Conservation (phyloP, 2,329 filamentous ascomycete genomes). For the Scortechinia acanthostroma region DNA sequence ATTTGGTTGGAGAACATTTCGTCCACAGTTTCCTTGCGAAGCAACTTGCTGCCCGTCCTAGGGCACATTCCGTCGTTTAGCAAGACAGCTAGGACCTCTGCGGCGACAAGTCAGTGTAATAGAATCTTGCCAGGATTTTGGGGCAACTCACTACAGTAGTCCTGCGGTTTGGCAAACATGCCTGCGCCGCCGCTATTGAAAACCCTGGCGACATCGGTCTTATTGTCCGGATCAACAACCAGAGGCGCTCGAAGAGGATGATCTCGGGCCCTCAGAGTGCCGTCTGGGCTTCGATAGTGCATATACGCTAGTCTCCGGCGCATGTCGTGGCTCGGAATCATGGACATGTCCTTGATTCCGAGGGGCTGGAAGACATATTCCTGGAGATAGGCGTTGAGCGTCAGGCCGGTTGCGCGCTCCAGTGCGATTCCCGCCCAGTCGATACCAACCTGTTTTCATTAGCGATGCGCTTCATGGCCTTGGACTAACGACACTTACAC, state of each 20-base stretch:
- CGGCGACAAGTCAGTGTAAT: neutral
- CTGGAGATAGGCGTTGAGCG: constrained; percentile 39
- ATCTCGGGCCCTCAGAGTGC: constrained; percentile 36
- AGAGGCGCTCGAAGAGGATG: constrained; percentile 28
- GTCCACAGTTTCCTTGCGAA: constrained; percentile 48
- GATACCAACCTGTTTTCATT: constrained; percentile 27
- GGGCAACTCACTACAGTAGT: constrained; percentile 44
- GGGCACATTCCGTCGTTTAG: constrained; percentile 59
- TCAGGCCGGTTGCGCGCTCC: constrained; percentile 30
- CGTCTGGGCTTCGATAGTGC: constrained; percentile 39
- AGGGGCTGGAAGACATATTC: constrained; percentile 37
- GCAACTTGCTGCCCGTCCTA: constrained; percentile 40
- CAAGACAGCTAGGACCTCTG: constrained; percentile 51
- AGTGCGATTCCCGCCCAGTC: constrained; percentile 45
- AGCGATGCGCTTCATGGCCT: too few species aligned
- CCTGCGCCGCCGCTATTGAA: constrained; percentile 58
- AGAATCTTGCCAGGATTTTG: too few species aligned
- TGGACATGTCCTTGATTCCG: constrained; percentile 37
- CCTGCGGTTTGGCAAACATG: constrained; percentile 47
- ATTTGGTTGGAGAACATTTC: constrained; percentile 62
- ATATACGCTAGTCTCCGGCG: constrained; percentile 45
- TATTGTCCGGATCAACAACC: constrained; percentile 27
- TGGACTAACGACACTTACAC: constrained; percentile 24
- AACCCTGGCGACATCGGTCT: constrained; percentile 26
- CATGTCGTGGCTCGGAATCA: constrained; percentile 48